These are phyloP conservation scores for Pestalotiopsis sp. DNA, from an alignment of 2,329 filamentous ascomycete species.

Conservation along the genomic window DNA sequence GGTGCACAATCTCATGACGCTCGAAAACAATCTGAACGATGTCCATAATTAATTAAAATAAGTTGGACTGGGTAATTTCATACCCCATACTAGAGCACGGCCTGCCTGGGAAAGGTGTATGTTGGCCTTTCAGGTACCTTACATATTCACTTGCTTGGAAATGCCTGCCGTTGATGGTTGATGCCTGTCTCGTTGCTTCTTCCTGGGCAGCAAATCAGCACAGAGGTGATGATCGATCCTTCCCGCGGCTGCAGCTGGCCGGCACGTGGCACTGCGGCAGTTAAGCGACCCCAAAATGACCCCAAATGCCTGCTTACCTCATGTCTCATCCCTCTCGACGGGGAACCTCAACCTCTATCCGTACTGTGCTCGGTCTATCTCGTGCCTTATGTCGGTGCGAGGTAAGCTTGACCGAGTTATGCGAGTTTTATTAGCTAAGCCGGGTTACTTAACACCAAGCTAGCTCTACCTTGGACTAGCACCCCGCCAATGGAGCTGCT, in stretches of 20 bases:
- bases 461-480: no score
- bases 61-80: background rate
- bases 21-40: background rate
- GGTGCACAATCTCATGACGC: background rate
- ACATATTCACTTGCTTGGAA: background rate
- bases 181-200: background rate
- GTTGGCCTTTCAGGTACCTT: background rate
- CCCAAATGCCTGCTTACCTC: no score
- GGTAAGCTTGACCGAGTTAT: no score
- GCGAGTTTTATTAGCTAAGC: no score
- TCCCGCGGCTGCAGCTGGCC: background rate
- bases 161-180: background rate
- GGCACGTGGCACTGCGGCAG: background rate
- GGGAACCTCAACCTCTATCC: background rate
- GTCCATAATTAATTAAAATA: background rate
- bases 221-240: background rate
- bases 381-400: background rate
- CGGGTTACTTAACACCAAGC: no score
- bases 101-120: background rate
- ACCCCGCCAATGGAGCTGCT: no score
- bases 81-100: background rate
- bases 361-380: background rate
- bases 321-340: background rate
- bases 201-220: conserved; percentile 4
- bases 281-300: background rate